These are phyloP conservation scores for Salix viminalis DNA, from an alignment of 345 rosid species.

Conservation along the genomic window DNA sequence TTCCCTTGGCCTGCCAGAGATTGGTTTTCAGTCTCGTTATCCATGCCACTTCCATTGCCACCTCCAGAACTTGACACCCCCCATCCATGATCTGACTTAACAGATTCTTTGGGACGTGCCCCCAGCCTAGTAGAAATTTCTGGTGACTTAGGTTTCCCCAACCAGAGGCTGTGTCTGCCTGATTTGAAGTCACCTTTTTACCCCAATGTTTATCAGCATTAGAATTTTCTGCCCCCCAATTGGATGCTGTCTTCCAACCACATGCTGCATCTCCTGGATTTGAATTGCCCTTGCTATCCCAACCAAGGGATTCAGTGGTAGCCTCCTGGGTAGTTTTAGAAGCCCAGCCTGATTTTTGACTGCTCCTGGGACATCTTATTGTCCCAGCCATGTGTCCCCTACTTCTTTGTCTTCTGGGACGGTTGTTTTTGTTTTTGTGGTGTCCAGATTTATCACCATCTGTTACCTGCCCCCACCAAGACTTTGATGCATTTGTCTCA, in stretches of 20 bases:
- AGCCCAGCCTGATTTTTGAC: slow-evolving; percentile 7
- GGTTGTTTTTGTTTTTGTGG: not conserved
- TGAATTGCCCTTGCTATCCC: not conserved
- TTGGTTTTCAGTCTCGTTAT: not conserved
- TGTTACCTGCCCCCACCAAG: not conserved
- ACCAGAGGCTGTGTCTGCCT: not conserved
- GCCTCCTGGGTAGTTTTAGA: not conserved
- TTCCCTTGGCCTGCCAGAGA: not conserved
- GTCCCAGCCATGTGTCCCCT: not conserved
- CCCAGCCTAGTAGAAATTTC: slow-evolving; percentile 35
- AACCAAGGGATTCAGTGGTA: not conserved
- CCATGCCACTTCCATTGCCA: not conserved
- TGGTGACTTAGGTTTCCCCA: slow-evolving; percentile 8
- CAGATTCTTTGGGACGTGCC: slow-evolving; percentile 32
- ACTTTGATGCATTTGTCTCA: not conserved
- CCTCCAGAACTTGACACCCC: not conserved
- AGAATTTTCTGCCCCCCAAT: not conserved
- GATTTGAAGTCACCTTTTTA: not conserved
- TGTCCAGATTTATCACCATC: not conserved
- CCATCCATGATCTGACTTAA: slow-evolving; percentile 1
- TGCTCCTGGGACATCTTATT: not conserved
- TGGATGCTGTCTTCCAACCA: not conserved
- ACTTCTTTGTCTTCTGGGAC: not conserved
- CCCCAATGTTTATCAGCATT: not conserved
- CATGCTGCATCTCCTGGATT: not conserved